phyloP scores from a whole-genome alignment of 2,329 filamentous ascomycete species.

The Calonectria ilicicola region DNA sequence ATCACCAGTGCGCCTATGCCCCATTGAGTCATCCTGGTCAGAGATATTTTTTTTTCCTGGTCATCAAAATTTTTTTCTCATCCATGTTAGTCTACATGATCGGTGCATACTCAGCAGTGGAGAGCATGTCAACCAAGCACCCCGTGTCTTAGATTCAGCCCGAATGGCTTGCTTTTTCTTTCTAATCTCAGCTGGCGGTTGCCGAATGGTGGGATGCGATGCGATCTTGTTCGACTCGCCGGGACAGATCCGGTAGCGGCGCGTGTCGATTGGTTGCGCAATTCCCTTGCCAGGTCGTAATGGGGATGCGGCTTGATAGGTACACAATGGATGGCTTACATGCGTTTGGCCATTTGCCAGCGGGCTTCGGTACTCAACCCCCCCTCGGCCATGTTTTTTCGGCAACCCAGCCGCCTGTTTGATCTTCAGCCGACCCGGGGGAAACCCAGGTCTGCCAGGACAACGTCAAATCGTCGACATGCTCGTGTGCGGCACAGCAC shows the following conservation, averaged over 20 bases:
- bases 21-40: conserved; percentile 6
- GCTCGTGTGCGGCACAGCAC: conserved; percentile 23
- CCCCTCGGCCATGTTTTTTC: conserved; percentile 28
- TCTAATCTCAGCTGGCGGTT: conserved; percentile 20
- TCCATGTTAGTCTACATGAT: background rate
- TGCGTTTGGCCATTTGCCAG: conserved; percentile 24
- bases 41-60: background rate
- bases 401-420: conserved; percentile 22
- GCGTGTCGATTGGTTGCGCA: conserved; percentile 26
- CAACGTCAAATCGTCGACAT: conserved; percentile 22
- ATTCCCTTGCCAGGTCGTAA: conserved; percentile 13
- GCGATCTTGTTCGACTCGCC: conserved; percentile 29
- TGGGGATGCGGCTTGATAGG: conserved; percentile 29
- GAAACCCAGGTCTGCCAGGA: conserved; percentile 20
- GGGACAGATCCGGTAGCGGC: conserved; percentile 26
- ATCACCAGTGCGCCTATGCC: conserved; percentile 2
- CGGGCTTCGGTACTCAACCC: conserved; percentile 26
- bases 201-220: conserved; percentile 15
- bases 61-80: background rate
- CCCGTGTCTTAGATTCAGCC: conserved; percentile 34
- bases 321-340: conserved; percentile 33
- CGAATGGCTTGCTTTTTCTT: conserved; percentile 26
- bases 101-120: conserved; percentile 4
- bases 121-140: conserved; percentile 26
- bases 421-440: conserved; percentile 27